Base-by-base conservation (phyloP, 768 basidiomycete genomes). In the Lentinula sp. region DNA sequence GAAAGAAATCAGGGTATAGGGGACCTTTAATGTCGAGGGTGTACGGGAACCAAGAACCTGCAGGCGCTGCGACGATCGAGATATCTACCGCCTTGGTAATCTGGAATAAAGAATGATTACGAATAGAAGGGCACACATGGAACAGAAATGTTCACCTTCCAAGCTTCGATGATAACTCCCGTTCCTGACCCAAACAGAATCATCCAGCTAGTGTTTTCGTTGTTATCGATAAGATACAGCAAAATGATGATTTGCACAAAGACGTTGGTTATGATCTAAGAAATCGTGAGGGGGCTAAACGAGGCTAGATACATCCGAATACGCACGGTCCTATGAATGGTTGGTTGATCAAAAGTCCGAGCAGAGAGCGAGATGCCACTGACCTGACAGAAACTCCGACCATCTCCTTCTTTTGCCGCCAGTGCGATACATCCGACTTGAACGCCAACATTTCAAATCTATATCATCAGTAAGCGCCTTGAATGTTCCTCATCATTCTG, bases 361-460 rank as follows among this genome's bases (percentile, higher is more conserved):
- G 55, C 32, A 42, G 13, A 56, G 36, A 57, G 55, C 57, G 51
- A 48, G 48, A 23, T 53, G 39, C 15, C 59, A 20, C 62, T 64
- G 66, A 91, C 90, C 95, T 85, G 65, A 99, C 83, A 57, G 94
- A 96, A 13, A 99, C 95, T 12, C 97, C 97, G 62, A 91, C 90
- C 73, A 98, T 85, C 71, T 98, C 95, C 67, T 95, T 88, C 77
- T 87, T 95, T 69, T 94, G 86, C 43, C 94, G 81, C 95, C 95
- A 98, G 71, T 98, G 96, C 33, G 89, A 86, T 46, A 98, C 92
- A 68, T 98, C 96, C 32, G 85, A 89, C 70, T 91, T 92, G 84
- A 98, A 98, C 13, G 96, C 96, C 60, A 97, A 77, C 85, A 97
- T 91, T 76, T 96, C 94, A 70, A 97, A 96, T 28, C 92, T 93